Evolutionary conservation across 1,284 basidiomycete species (phyloP).

Genomic region (Fomitopsis palustris): DNA sequence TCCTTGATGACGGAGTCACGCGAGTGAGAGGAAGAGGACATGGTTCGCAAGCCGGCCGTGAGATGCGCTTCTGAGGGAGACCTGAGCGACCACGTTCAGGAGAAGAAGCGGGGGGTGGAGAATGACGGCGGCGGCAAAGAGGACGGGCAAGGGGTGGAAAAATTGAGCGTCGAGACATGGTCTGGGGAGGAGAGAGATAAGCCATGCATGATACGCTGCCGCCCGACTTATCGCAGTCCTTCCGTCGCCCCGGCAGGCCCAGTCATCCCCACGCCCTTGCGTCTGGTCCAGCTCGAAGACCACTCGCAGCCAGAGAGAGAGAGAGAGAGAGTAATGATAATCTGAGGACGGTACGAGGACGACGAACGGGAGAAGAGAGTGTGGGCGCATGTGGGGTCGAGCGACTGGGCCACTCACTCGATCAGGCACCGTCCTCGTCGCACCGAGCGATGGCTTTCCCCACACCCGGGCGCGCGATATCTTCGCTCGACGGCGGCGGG

Average conservation of each 20-base stretch:
- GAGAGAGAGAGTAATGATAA: too few species aligned
- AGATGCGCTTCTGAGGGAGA: too few species aligned
- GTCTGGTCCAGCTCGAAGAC: too few species aligned
- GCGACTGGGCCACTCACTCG: too few species aligned
- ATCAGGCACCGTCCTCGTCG: too few species aligned
- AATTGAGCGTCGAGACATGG: neutral
- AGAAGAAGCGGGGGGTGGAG: neutral
- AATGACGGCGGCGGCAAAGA: neutral
- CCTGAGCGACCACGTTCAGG: neutral
- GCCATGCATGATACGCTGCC: neutral
- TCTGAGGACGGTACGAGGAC: too few species aligned
- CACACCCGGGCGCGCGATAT: too few species aligned
- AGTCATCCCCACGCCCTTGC: neutral
- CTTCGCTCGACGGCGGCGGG: too few species aligned
- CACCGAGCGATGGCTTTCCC: too few species aligned
- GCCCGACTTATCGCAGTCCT: neutral
- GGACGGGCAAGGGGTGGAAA: neutral
- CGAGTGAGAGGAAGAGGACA: slow-evolving; percentile 25
- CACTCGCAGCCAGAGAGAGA: too few species aligned
- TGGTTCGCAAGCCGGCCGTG: neutral
- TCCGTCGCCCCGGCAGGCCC: neutral
- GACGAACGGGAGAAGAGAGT: too few species aligned
- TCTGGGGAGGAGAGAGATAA: neutral
- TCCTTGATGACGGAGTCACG: slow-evolving; percentile 20
- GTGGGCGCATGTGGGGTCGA: too few species aligned